phyloP scores from a whole-genome alignment of 805 yeast species.

The Candida odintsovae region DNA sequence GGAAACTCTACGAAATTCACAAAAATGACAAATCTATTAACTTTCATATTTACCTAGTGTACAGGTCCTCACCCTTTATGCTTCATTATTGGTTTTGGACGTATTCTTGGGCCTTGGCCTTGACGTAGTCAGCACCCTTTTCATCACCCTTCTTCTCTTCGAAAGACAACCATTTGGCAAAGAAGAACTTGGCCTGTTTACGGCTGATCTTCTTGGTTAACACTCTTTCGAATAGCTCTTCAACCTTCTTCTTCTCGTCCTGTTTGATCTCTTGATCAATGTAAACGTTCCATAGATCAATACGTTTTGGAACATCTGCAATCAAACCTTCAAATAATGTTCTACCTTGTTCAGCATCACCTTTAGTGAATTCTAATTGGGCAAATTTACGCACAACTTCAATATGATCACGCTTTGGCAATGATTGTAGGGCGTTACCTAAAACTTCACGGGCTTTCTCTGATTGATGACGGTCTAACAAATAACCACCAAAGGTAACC shows the following conservation, averaged over 20 bases:
- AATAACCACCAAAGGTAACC: slow-evolving; percentile 75
- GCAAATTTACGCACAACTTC: slow-evolving; percentile 86
- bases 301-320: slow-evolving; percentile 84
- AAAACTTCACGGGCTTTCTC: slow-evolving; percentile 69
- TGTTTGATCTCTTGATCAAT: slow-evolving; percentile 86
- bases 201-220: slow-evolving; percentile 57
- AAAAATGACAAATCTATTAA: too few relatives aligned
- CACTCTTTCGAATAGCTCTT: slow-evolving; percentile 79
- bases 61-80: not conserved
- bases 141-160: slow-evolving; percentile 68
- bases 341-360: slow-evolving; percentile 92
- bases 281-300: slow-evolving; percentile 93
- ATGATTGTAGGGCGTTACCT: slow-evolving; percentile 63
- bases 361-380: slow-evolving; percentile 77
- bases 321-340: slow-evolving; percentile 89
- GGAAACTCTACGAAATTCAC: too few relatives aligned
- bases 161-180: slow-evolving; percentile 82
- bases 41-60: slow-evolving; percentile 2
- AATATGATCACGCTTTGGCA: slow-evolving; percentile 69
- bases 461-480: slow-evolving; percentile 48
- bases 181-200: slow-evolving; percentile 92
- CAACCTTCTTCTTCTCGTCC: slow-evolving; percentile 61
- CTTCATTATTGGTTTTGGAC: slow-evolving; percentile 31
- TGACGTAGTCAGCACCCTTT: slow-evolving; percentile 74
- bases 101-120: slow-evolving; percentile 83